phyloP scores from a whole-genome alignment of 352 stramenopile species.

The Phytophthora sp. region DNA sequence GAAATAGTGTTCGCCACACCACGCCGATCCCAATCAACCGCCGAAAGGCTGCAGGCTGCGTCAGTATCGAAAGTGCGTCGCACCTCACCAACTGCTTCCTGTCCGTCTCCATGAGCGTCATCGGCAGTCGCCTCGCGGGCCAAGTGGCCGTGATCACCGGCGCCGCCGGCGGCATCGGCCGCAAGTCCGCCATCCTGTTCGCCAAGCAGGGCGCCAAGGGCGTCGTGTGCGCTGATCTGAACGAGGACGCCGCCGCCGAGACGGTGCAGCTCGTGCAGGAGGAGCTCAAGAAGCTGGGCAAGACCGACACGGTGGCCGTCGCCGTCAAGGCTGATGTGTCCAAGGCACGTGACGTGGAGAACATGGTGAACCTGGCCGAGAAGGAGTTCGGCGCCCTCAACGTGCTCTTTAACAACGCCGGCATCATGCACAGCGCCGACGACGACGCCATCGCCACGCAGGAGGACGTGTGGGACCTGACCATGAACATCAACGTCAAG shows the following conservation, averaged over 20 bases:
- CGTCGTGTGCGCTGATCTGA: conserved; percentile 84
- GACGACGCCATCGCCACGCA: conserved; percentile 79
- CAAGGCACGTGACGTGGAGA: conserved; percentile 70
- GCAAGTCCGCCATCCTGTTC: conserved; percentile 85
- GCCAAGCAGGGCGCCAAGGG: conserved; percentile 78
- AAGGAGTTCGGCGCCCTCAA: conserved; percentile 81
- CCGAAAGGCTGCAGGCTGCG: conserved; percentile 4
- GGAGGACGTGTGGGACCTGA: conserved; percentile 86
- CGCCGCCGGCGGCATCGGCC: conserved; percentile 81
- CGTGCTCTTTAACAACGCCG: conserved; percentile 90
- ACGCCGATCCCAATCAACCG: conserved; percentile 7
- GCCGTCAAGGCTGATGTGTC: conserved; percentile 75
- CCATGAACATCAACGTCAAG: conserved; percentile 91
- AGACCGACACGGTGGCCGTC: conserved; percentile 57
- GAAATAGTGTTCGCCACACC: conserved; percentile 3
- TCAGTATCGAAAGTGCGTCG: conserved; percentile 31
- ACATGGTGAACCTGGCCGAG: conserved; percentile 79
- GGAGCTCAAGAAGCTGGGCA: conserved; percentile 66
- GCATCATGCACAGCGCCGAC: conserved; percentile 85
- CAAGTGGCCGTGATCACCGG: conserved; percentile 87
- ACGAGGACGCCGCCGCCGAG: conserved; percentile 67
- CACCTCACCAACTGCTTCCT: background rate
- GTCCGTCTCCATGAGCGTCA: conserved; percentile 43
- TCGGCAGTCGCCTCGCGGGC: conserved; percentile 63
- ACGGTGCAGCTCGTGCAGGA: conserved; percentile 72